Base-by-base conservation (phyloP, 768 basidiomycete species). In the Phylloporus sp. region DNA sequence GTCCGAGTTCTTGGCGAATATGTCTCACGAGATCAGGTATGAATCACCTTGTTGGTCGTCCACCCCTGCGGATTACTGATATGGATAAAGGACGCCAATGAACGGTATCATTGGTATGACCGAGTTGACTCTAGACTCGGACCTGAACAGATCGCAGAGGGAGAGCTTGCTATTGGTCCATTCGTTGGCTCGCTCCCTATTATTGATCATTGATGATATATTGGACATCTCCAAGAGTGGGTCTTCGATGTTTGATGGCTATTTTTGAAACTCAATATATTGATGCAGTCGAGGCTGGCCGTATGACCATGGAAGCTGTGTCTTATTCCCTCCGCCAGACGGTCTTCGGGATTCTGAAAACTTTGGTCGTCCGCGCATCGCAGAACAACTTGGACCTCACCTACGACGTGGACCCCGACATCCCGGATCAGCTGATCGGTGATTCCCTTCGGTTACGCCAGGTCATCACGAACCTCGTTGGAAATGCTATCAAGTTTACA, bases 61-160 rank as follows among this genome's bases (percentile, higher is more conserved):
- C 28, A 6, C 49, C 46, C 38, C 47, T 7, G 24, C 38, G n/a
- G 23, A 22, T 42, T 33, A 38, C 35, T 52, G 50, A 62, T 39
- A 24, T 40, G 40, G 14, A 36, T 23, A n/a, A 61, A 92, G 95
- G 64, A 98, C 96, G 20, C 96, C 96, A 0, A 99, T 98, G 95
- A 99, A 98, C 63, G 95, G 96, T 61, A 99, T 99, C 66, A 98
- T 99, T 56, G 95, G 95, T n/a, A 93, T 99, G 93, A 99, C 95
- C 21, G 93, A 95, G 67, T 71, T 99, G 47, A 97, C 96, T 9
- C 81, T 99, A 18, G 96, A 99, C 61, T 92, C 88, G 35, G 96
- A 99, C 64, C 69, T 99, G 55, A 96, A 93, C 50, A 71, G 95
- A 53, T 88, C 89, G 31, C 96, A 98, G 67, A 74, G 95, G 50